A percentile compares a stretch with the other conserved stretches of the same genome.
Evolutionary conservation across 305 asterid species (phyloP).

Genomic region (Stenogyne calaminthoides): DNA sequence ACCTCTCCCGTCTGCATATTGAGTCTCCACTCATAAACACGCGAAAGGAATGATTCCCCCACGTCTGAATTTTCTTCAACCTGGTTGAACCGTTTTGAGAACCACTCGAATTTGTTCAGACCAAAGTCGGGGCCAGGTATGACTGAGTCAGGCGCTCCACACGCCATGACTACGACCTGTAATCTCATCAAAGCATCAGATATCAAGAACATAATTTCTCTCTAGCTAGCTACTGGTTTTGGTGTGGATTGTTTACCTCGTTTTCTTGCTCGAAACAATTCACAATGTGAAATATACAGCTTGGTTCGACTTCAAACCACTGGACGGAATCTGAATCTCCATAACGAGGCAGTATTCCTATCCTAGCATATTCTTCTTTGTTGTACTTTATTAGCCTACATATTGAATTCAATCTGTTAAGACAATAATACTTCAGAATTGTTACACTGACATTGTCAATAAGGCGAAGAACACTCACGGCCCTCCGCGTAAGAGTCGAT

Average conservation of each 20-base stretch:
- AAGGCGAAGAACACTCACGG: conserved; percentile 49
- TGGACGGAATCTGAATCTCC: conserved; percentile 59
- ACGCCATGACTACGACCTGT: conserved; percentile 58
- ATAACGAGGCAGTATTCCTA: conserved; percentile 77
- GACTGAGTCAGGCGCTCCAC: conserved; percentile 51
- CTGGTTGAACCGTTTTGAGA: conserved; percentile 48
- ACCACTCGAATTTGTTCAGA: conserved; percentile 50
- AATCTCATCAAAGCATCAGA: background rate
- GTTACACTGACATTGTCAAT: background rate
- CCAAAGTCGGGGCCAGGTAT: conserved; percentile 72
- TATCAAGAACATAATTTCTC: background rate
- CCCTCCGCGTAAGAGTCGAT: conserved; percentile 57
- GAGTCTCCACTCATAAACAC: conserved; percentile 58
- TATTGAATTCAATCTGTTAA: background rate
- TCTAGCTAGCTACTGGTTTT: background rate
- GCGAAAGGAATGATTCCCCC: conserved; percentile 37
- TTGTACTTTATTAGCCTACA: conserved; percentile 53
- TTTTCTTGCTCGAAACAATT: conserved; percentile 59
- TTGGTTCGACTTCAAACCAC: conserved; percentile 66
- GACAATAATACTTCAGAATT: background rate
- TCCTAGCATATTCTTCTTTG: conserved; percentile 49
- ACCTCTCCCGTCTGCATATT: conserved; percentile 43
- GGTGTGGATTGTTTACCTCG: conserved; percentile 39
- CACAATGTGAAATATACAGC: conserved; percentile 57
- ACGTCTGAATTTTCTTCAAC: conserved; percentile 13